Base-by-base conservation (phyloP, 805 yeast genomes). In the Nakazawaea wyomingensis region DNA sequence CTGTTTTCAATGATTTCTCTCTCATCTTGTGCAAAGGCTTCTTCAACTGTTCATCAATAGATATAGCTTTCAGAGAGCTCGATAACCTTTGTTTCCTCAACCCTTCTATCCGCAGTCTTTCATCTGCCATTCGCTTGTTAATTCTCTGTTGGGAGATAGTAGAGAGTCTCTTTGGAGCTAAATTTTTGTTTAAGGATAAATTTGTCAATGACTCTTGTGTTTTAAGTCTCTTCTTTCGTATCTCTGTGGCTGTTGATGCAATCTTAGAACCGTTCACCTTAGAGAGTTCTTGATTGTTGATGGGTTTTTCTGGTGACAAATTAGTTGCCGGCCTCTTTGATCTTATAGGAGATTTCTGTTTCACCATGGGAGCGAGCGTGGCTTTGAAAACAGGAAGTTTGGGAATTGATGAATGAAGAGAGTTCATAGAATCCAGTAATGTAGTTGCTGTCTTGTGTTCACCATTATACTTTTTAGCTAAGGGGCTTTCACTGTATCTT, bases 71-170 rank as follows among this genome's bases (percentile, higher is more conserved):
- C 16, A 20, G 38, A 18, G 27, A 5, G 18, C 14, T 35, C 4
- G 46, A 43, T 6, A 37, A 17, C 14, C 46, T 37, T 33, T 37
- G 38, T 17, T 29, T 37, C 27, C 41, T 30, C 18, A 43, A 27
- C 27, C 26, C 38, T 27, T 43, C 46, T 10, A 33, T 31, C 24
- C 24, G 37, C 29, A 16, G 39, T 29, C 47, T 34, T 31, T 44
- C 47, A 20, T 44, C 47, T 10, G 47, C 47, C 47, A 44, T 44
- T 27, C 24, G 38, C 27, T 35, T 28, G 19, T 35, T 44, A 13
- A 44, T 39, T 28, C 43, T 33, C 11, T 20, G 39, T 17, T 32
- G 39, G 4, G 39, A 19, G 21, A 5, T 14, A 20, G 24, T 18
- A 8, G 45, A 42, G 13, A 14, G 19, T 7, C 39, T 34, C 20